Evolutionary conservation across 805 yeast genomes (phyloP).

Genomic region (Kuraishia piskuri): DNA sequence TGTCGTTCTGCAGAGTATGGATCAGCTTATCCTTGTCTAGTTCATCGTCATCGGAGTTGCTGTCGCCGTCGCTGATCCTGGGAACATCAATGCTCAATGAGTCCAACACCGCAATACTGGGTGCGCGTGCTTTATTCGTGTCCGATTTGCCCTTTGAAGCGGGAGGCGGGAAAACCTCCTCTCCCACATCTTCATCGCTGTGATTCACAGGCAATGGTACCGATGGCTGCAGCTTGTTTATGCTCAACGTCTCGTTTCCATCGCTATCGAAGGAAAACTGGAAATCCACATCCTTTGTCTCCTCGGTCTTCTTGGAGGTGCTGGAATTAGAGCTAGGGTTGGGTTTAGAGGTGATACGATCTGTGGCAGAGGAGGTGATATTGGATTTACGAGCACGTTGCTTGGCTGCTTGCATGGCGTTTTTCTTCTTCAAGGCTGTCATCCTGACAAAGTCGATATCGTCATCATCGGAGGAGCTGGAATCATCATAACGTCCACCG

Average conservation of each 20-base stretch:
- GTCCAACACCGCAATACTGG: constrained; percentile 13
- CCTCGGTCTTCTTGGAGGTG: not conserved
- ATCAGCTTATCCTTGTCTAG: constrained; percentile 40
- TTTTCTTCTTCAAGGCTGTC: constrained; percentile 59
- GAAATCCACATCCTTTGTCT: constrained; percentile 28
- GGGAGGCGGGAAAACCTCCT: constrained; percentile 29
- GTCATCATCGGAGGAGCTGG: constrained; percentile 48
- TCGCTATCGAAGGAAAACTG: constrained; percentile 33
- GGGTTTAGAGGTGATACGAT: not conserved
- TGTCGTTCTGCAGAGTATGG: constrained; percentile 26
- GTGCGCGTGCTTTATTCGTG: not conserved
- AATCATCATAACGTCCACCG: constrained; percentile 23
- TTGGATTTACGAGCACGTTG: constrained; percentile 6
- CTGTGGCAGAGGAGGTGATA: constrained; percentile 5
- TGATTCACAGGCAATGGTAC: not conserved
- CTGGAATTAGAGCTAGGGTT: not conserved
- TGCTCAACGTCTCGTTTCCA: constrained; percentile 24
- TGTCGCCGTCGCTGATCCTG: constrained; percentile 33
- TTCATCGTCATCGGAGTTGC: constrained; percentile 55
- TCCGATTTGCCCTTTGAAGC: not conserved
- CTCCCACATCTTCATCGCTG: constrained; percentile 55
- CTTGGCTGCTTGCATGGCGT: constrained; percentile 39
- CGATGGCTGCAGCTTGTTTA: constrained; percentile 10
- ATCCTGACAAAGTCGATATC: constrained; percentile 66
- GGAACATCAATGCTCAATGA: constrained; percentile 36